A percentile compares a stretch with the other conserved stretches of the same genome.
Conservation (phyloP, 352 stramenopile genomes). For the Blastocystis sp. region DNA sequence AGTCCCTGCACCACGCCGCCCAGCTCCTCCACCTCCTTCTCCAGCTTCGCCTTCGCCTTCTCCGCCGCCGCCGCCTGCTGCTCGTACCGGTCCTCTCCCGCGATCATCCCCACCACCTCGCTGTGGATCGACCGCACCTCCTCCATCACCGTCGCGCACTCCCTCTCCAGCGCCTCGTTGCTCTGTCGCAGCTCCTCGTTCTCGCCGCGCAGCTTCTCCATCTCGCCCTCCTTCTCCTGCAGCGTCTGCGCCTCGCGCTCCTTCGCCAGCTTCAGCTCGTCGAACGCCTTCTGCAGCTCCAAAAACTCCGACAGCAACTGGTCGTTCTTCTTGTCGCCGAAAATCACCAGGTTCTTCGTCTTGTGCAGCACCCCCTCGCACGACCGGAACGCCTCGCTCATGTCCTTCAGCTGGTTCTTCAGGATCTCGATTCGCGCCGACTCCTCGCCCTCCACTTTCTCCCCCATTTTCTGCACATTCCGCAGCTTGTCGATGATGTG, state of each 20-base stretch:
- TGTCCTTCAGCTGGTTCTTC: conserved; percentile 37
- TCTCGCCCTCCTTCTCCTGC: conserved; percentile 2
- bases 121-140: neutral
- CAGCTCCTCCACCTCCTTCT: neutral
- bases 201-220: neutral
- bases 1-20: neutral
- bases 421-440: conserved; percentile 4
- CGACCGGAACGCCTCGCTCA: conserved; percentile 23
- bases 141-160: neutral
- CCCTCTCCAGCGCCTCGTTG: conserved; percentile 38
- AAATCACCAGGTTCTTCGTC: conserved; percentile 50
- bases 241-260: neutral
- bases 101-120: conserved; percentile 8
- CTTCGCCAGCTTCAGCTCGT: neutral
- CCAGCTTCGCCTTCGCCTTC: conserved; percentile 20
- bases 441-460: neutral
- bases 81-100: conserved; percentile 2
- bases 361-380: conserved; percentile 33
- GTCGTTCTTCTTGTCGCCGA: conserved; percentile 70
- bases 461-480: neutral
- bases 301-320: conserved; percentile 27
- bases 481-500: neutral
- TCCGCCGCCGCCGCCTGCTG: conserved; percentile 2
- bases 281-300: conserved; percentile 11
- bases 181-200: neutral